phyloP scores from a whole-genome alignment of 345 rosid genomes.

The Toxicodendron radicans region DNA sequence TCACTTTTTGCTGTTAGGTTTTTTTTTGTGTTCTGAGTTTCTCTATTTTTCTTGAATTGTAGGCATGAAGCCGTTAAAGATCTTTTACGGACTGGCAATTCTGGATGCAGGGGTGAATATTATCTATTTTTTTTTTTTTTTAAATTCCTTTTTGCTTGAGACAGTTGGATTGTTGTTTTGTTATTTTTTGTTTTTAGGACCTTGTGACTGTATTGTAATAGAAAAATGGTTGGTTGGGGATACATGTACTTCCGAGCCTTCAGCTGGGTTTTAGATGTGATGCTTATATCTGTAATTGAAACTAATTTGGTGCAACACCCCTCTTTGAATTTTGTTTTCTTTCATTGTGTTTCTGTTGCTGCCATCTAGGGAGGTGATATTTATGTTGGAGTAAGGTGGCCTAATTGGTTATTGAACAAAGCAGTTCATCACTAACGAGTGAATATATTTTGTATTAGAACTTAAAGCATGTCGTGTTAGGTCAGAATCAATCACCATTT shows the following conservation, averaged over 20 bases:
- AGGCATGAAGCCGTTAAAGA: constrained; percentile 40
- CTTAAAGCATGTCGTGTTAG: too few species aligned
- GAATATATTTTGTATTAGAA: too few species aligned
- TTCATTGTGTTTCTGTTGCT: neutral
- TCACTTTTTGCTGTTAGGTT: neutral
- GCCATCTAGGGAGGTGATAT: neutral
- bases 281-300: constrained; percentile 22
- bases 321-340: constrained; percentile 1
- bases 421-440: neutral
- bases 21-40: constrained; percentile 9
- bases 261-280: constrained; percentile 14
- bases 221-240: constrained; percentile 26
- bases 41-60: constrained; percentile 1
- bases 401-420: neutral
- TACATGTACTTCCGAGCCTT: constrained; percentile 16
- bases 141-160: constrained; percentile 6
- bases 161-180: constrained; percentile 25
- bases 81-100: constrained; percentile 31
- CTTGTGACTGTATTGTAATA: constrained; percentile 30
- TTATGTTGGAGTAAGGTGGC: neutral
- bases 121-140: constrained; percentile 34
- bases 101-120: constrained; percentile 70
- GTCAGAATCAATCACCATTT: too few species aligned
- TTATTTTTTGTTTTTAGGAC: constrained; percentile 19
- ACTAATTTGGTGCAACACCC: constrained; percentile 7